These are phyloP conservation scores for Sarocladiaceae sp. DNA, from an alignment of 2,329 filamentous ascomycete species.

Conservation along the genomic window DNA sequence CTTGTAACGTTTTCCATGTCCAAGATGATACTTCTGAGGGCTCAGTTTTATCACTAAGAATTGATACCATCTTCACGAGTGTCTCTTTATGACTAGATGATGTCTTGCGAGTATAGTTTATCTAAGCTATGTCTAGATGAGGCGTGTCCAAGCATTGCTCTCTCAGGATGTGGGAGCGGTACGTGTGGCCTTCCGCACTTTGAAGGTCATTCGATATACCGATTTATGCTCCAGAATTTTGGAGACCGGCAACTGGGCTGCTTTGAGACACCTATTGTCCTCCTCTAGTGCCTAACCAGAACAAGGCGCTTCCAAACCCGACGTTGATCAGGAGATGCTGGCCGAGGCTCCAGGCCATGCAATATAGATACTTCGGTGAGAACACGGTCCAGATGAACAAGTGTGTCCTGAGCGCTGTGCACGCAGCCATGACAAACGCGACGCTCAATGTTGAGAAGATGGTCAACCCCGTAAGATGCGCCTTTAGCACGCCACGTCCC, in stretches of 20 bases:
- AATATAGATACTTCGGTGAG: slow-evolving; percentile 92
- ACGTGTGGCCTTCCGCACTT: no score
- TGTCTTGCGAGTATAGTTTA: no score
- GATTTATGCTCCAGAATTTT: no score
- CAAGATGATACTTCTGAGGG: no score
- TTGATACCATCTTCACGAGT: no score
- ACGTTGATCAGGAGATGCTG: slow-evolving; percentile 75
- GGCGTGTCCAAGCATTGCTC: no score
- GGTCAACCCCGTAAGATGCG: slow-evolving; percentile 60
- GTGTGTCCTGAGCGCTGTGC: slow-evolving; percentile 76
- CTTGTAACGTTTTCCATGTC: no score
- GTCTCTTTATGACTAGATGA: no score
- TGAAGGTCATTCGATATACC: no score
- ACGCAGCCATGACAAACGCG: slow-evolving; percentile 79
- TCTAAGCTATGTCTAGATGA: no score
- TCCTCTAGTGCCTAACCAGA: slow-evolving; percentile 38
- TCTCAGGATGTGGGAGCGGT: no score
- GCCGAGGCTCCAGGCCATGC: slow-evolving; percentile 77
- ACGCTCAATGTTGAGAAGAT: slow-evolving; percentile 61
- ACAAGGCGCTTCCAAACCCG: slow-evolving; percentile 51
- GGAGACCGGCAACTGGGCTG: not conserved
- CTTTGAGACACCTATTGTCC: not conserved
- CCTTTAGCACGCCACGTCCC: slow-evolving; percentile 28
- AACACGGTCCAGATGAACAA: slow-evolving; percentile 99
- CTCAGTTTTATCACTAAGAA: no score